Base-by-base conservation (phyloP, 495 filamentous ascomycete species). In the Penicillium roqueforti region DNA sequence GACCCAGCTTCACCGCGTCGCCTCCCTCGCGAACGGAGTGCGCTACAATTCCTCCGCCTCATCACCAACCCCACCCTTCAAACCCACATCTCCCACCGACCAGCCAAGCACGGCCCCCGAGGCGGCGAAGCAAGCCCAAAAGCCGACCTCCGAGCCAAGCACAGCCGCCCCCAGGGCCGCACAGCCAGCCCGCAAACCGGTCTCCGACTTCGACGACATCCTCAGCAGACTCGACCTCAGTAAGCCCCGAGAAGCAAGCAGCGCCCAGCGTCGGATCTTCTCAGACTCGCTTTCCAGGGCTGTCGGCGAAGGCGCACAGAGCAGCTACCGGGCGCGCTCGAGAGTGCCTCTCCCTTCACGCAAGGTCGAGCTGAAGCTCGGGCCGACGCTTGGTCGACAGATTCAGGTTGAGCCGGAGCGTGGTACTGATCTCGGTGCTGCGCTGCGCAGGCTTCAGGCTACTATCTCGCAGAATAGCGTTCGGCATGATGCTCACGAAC, bases 301-400 rank as follows among this genome's bases (percentile, higher is more conserved):
- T 14, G 67, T 62, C 29, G 59, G 56, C 58, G n/a, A 41, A 19
- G 48, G 48, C 8, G 18, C 38, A 18, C 26, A 32, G 26, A 23
- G 38, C 49, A 11, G 37, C 11, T 6, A 14, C 6, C 39, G 50
- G 5, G 11, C 16, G 4, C 50, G 39, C 19, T 42, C 37, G 7
- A 29, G 50, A 20, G 19, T n/a, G 9, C 54, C 58, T 16, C 54
- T 44, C 1, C 50, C 58, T 8, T 26, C 44, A 10, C 67, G 60
- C 28, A 62, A 59, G 41, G 49, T 72, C 23, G 61, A 69, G 20
- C 47, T 76, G 50, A 75, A 75, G 61, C 65, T 77, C 19, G 73
- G 73, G 6, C 70, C 74, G 3, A 64, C 61, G 20, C 69, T 77
- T 10, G 74, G 74, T 16, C 71, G 74, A 1, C 68, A 72, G 64